Evolutionary conservation across 164 flowering plant species (phyloP).

Genomic region (Amborella trichopoda): DNA sequence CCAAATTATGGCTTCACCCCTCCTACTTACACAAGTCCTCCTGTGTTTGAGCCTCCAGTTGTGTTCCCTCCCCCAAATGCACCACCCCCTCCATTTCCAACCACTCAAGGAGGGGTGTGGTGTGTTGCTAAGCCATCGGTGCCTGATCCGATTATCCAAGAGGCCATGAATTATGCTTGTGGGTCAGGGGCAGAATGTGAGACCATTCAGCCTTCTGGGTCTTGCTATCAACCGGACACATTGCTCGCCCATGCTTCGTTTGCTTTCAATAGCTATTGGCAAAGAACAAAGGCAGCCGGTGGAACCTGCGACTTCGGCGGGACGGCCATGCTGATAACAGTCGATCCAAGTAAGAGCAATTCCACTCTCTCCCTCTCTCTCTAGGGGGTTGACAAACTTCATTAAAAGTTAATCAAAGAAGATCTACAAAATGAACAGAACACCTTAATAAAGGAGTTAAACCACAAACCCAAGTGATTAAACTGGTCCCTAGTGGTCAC

Average conservation of each 20-base stretch:
- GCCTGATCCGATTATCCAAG: constrained; percentile 81
- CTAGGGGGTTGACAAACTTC: background rate
- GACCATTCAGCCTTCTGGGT: constrained; percentile 51
- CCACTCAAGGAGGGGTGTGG: constrained; percentile 36
- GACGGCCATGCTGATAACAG: constrained; percentile 65
- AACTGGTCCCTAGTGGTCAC: background rate
- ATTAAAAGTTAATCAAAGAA: background rate
- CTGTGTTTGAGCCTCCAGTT: constrained; percentile 30
- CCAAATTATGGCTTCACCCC: constrained; percentile 23
- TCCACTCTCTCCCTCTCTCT: background rate
- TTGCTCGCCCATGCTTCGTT: constrained; percentile 69
- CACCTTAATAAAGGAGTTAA: background rate
- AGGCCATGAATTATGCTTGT: constrained; percentile 93
- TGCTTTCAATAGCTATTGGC: constrained; percentile 95
- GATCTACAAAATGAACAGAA: background rate
- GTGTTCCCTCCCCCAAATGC: constrained; percentile 63
- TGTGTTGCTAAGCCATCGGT: constrained; percentile 94
- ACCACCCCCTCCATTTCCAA: constrained; percentile 36
- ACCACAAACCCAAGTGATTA: background rate
- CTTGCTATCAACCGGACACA: constrained; percentile 63
- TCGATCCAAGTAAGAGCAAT: constrained; percentile 68
- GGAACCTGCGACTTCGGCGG: constrained; percentile 91
- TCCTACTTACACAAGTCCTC: constrained; percentile 26
- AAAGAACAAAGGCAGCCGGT: constrained; percentile 59
- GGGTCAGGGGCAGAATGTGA: constrained; percentile 81